Base-by-base conservation (phyloP, 2,329 filamentous ascomycete genomes). In the Colletotrichum simmondsii region DNA sequence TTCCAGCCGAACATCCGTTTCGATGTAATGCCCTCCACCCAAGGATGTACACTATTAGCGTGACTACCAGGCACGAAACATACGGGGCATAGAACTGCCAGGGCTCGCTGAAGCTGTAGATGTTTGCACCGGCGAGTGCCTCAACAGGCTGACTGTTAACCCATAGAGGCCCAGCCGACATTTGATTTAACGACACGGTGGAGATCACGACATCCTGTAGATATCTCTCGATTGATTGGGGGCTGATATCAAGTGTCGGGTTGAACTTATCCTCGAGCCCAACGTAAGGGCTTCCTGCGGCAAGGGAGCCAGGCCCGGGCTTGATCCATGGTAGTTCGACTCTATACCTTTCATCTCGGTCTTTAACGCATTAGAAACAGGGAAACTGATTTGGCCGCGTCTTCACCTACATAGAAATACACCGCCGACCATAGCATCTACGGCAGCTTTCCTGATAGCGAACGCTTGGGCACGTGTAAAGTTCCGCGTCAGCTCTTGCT, bases 281-380 rank as follows among this genome's bases (percentile, higher is more conserved):
- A 22, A 72, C 14, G 19, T 49, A 72, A 3, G 65, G 65, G 12
- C 65, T 72, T 11, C 28, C 60, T 1, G 62, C 37, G 12, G 52
- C 60, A 6, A 53, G 49, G 22, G n/a, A 53, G 19, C 12, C 59
- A 10, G 4, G 49, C 16, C 24, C 46, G 16, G 26, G 46, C 2
- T 22, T 37, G 2, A 35, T 24, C 19, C n/a, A 8, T 22, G 58
- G 22, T 14, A 24, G 53, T 6, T 19, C 12, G 22, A 52, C 4
- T 4, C 11, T 16, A 30, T 19, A n/a, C 19, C 10, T n/a, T 56
- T 30, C 11, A 32, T 66, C 37, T 42, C 16, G 32, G 37, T 42
- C 14, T 42, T 16, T 42, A 12, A 16, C 5, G 16, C 37, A 42
- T 35, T 5, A 35, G 32, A 1, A 5, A 35, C 4, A 12, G 32